Base-by-base conservation (phyloP, 1,139 yeast genomes). In the Meyerozyma athensensis region DNA sequence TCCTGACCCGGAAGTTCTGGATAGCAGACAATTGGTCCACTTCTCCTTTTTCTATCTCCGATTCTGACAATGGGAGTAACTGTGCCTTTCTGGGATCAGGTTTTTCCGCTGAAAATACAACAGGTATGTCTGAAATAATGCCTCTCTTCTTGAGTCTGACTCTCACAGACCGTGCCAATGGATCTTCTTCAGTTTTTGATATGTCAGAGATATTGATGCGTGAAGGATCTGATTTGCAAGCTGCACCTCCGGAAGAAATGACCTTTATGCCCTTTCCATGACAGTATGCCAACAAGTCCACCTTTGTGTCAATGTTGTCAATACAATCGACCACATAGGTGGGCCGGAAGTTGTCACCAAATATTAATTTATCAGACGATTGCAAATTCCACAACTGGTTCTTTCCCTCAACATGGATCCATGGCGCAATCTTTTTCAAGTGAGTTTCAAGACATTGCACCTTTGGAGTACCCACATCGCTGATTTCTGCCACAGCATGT, bases 21-120 rank as follows among this genome's bases (percentile, higher is more conserved):
- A 92, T 63, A 1, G 96, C 95, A 39, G 95, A 80, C 37, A 92
- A 69, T 58, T 92, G 95, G 45, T 80, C 95, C 23, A 90, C 96
- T 40, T 80, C 70, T 28, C 97, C 97, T 57, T 81, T 80, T 39
- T 75, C 79, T 41, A 79, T 73, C 56, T 86, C 95, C 28, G 78
- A 83, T 35, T 87, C 89, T 9, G 89, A 81, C 37, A 92, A 67
- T 5, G 96, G 97, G 44, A 92, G 64, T 42, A 92, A 61, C 46
- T 81, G 76, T 2, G 97, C 97, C 63, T 92, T 92, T 42, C 86
- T 79, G 26, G 96, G 95, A 53, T 90, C 96, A 1, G 98, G 98
- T 59, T 92, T 92, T 57, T 92, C 98, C 1, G 96, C 85, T 20
- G 96, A 85, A 53, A 86, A 92, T 1, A 89, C 94, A 6, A 87